These are phyloP conservation scores for Umbelopsis sp. DNA, from an alignment of 371 early-diverging fungal species.

Conservation along the genomic window DNA sequence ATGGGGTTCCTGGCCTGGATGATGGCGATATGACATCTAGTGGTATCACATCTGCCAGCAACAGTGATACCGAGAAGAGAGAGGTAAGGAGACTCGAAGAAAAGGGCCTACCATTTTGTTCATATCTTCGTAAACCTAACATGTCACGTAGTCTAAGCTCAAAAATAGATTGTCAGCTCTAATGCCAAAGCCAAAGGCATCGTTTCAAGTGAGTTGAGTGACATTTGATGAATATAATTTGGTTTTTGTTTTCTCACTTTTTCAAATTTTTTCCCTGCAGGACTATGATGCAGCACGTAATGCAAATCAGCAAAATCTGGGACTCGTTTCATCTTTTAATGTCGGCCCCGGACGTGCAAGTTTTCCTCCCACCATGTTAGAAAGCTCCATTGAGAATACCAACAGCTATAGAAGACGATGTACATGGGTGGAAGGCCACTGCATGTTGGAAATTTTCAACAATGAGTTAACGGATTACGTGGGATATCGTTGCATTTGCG, in stretches of 20 bases:
- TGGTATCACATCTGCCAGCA: not conserved
- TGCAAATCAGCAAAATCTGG: not conserved
- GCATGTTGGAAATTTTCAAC: constrained; percentile 43
- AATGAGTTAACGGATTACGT: constrained; percentile 38
- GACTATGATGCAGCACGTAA: not conserved
- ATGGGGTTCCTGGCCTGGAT: not conserved
- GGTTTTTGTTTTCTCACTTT: too few species aligned
- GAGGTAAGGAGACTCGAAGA: not conserved
- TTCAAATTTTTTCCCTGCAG: not conserved
- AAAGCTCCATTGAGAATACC: not conserved
- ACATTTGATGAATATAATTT: too few species aligned
- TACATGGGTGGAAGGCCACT: constrained; percentile 44
- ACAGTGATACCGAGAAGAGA: not conserved
- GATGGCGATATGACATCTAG: not conserved
- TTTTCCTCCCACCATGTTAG: not conserved
- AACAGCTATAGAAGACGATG: not conserved
- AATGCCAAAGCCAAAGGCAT: constrained; percentile 47
- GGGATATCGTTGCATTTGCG: constrained; percentile 52
- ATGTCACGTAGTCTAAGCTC: constrained; percentile 5
- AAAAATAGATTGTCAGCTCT: constrained; percentile 34
- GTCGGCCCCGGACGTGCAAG: not conserved
- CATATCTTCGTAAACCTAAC: not conserved
- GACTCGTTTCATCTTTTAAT: not conserved
- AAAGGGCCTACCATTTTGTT: not conserved
- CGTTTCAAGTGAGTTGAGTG: constrained; percentile 31